Conservation (phyloP, 306 rosid species). For the Adenanthera pavonina region DNA sequence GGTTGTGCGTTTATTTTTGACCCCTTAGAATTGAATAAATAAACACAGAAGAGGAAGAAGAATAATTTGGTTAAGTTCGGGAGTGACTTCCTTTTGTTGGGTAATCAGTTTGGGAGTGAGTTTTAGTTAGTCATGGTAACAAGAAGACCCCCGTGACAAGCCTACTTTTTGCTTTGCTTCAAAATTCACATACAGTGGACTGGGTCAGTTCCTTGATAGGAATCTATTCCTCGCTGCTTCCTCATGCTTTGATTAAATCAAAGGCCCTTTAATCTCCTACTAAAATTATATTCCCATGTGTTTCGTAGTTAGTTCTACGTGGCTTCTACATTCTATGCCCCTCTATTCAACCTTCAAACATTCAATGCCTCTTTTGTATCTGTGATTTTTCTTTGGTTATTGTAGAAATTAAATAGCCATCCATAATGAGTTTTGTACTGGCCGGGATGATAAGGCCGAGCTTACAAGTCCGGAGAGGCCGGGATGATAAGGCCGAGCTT, state of each 20-base stretch:
- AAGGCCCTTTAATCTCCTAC: not conserved
- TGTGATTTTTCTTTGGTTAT: not conserved
- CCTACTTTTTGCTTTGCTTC: not conserved
- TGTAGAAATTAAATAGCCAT: not conserved
- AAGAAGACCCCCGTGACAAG: not conserved
- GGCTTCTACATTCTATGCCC: not conserved
- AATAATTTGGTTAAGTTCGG: not conserved
- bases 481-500: too few relatives aligned
- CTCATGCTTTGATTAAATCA: slow-evolving; percentile 17
- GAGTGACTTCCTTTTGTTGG: not conserved
- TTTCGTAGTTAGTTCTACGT: too few relatives aligned
- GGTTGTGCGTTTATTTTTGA: not conserved
- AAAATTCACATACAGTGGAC: not conserved
- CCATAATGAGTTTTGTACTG: too few relatives aligned
- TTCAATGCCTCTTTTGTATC: not conserved
- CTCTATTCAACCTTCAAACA: not conserved
- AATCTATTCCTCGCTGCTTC: slow-evolving; percentile 11
- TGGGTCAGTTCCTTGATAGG: not conserved
- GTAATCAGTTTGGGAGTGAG: not conserved
- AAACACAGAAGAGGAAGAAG: not conserved
- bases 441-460: too few relatives aligned
- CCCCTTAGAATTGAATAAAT: not conserved
- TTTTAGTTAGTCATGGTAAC: not conserved
- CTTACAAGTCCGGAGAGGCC: too few relatives aligned
- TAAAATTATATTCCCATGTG: too few relatives aligned